Evolutionary conservation across 2,329 filamentous ascomycete genomes (phyloP), one percentile per base, ranked within the genome.

Genomic region (Lecanicillium sp.): DNA sequence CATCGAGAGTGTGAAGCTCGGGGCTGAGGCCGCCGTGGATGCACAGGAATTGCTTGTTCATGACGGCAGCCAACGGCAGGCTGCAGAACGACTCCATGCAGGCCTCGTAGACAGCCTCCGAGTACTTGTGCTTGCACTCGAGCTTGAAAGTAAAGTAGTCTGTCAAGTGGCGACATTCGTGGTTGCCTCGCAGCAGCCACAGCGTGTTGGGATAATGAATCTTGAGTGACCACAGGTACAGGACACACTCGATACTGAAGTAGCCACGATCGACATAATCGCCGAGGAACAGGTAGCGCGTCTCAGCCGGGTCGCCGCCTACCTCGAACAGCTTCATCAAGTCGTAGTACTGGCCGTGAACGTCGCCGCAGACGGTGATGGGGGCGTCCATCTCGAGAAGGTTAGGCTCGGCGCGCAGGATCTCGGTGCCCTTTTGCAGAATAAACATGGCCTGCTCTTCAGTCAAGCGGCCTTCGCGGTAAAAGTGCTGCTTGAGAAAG

Each of bases 81-180:
- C 83, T 75, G 68, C 92, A 98, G 73, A 98, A 98, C 0, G 92
- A 94, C 49, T 98, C 90, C 79, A 95, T 94, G 68, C 92, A 96
- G 41, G 92, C 90, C 56, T 98, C 90, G 61, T 98, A 98, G 43
- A 98, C 77, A 47, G 77, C 77, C 67, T 96, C 92, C 25, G 87
- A 95, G 67, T 98, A 98, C 65, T 98, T 98, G 77, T 98, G 92
- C 70, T 95, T 95, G 75, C 92, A 98, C 64, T 98, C 92, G 42
- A 98, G 80, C 73, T 98, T 96, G 73, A 98, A 98, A 45, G 92
- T 98, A 68, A 98, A 98, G 73, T 98, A 98, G 60, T 98, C 92
- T 42, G 92, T 98, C 74, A 98, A 75, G 70, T 98, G 92, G 55
- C 92, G 83, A 64, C 92, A 98, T 67, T 98, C 92, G 68, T 98